These are phyloP conservation scores for Mycena rebaudengoi DNA, from an alignment of 768 basidiomycete species.

Conservation along the genomic window DNA sequence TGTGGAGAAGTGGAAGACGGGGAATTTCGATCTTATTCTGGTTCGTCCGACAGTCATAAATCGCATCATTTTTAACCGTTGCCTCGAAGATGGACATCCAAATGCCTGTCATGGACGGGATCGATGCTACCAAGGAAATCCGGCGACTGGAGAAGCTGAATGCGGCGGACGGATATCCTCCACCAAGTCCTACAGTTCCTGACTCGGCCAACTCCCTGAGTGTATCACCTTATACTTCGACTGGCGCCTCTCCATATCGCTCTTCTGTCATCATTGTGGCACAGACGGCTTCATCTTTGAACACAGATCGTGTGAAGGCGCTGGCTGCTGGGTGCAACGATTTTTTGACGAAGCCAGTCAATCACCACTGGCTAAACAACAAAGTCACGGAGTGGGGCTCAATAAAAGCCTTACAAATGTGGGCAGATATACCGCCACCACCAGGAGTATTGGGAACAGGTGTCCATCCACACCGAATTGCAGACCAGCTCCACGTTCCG, in stretches of 20 bases:
- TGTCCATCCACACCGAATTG: constrained; percentile 52
- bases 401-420: constrained; percentile 93
- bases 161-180: constrained; percentile 72
- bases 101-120: constrained; percentile 99
- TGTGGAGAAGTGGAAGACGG: constrained; percentile 93
- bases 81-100: constrained; percentile 95
- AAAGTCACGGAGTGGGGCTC: constrained; percentile 99
- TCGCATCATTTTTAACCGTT: constrained; percentile 19
- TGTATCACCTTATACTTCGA: constrained; percentile 51
- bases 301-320: constrained; percentile 95
- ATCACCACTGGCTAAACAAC: constrained; percentile 92
- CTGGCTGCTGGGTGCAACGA: constrained; percentile 99
- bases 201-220: constrained; percentile 25
- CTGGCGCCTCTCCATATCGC: constrained; percentile 73
- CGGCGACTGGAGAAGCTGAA: constrained; percentile 80
- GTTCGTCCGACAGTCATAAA: constrained; percentile 47
- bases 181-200: constrained; percentile 73
- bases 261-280: constrained; percentile 99
- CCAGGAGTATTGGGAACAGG: constrained; percentile 48
- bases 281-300: constrained; percentile 95
- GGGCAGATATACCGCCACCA: constrained; percentile 82
- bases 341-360: constrained; percentile 97
- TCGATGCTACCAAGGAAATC: constrained; percentile 96
- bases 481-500: constrained; percentile 56
- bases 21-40: constrained; percentile 94